These are phyloP conservation scores for Pseudisothecium myosuroides DNA, from an alignment of 225 moss, liverwort and hornwort species.

Conservation along the genomic window DNA sequence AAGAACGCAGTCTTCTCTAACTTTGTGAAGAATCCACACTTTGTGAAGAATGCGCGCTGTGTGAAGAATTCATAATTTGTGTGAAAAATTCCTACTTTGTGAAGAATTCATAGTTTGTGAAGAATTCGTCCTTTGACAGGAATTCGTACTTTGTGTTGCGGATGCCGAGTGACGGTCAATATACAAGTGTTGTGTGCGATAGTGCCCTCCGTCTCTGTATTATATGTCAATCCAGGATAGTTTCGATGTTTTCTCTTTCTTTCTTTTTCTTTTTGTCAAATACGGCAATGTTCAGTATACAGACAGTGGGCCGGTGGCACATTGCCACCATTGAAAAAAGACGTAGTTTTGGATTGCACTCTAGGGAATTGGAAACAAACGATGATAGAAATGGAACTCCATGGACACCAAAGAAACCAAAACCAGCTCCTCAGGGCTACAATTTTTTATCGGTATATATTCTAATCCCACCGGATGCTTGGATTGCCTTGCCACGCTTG, in stretches of 20 bases:
- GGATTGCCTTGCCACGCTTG: neutral
- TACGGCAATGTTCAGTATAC: neutral
- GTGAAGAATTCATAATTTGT: neutral
- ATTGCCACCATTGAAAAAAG: conserved; percentile 19
- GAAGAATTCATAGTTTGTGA: neutral
- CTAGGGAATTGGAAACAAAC: neutral
- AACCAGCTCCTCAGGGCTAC: neutral
- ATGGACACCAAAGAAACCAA: neutral
- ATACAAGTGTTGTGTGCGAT: neutral
- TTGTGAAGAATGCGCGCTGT: neutral
- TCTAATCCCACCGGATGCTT: neutral
- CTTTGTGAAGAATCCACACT: neutral
- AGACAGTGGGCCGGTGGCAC: conserved; percentile 15
- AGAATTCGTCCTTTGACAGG: neutral
- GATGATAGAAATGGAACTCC: neutral
- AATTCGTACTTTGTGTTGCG: neutral
- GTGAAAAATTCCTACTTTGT: neutral
- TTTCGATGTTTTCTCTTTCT: neutral
- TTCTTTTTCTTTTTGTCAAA: neutral
- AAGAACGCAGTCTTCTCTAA: neutral
- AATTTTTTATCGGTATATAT: neutral
- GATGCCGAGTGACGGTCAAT: neutral
- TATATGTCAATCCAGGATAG: neutral
- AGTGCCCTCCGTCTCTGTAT: neutral
- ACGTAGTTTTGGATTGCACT: neutral